Evolutionary conservation across 2,329 filamentous ascomycete genomes (phyloP), one percentile per base, ranked within the genome.

Genomic region (Fusarium xylarioides): DNA sequence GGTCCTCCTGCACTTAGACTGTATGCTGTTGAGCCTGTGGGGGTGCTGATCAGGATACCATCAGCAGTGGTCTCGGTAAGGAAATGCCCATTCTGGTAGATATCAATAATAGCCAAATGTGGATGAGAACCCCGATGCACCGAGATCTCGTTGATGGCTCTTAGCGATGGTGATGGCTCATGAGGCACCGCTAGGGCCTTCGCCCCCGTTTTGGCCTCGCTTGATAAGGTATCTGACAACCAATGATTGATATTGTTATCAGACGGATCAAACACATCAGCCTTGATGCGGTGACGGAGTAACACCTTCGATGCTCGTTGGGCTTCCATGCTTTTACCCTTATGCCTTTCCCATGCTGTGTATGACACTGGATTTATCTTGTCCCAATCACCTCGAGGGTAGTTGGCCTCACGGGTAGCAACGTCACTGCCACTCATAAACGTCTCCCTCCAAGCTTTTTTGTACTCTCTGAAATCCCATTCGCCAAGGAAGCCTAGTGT

Each of bases 11-110:
- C 93, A 73, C 93, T 96, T n/a, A 99, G 87, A 66, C 93, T 96
- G 84, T 99, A 99, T 1, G 96, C 96, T 1, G 96, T 99, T 44
- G 93, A 97, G 6, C 96, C 96, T 0, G 96, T 99, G 0, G 96
- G 96, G 0, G 95, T 98, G 71, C 93, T 95, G 66, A 98, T 91
- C 49, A 98, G 92, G 81, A 99, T 97, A 56, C 96, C 96, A 81
- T 99, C 96, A 2, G 95, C 95, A 18, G 97, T 95, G 2, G 94
- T 95, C 81, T 97, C 95, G 4, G 96, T 99, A 50, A 99, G 86
- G 77, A 96, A 97, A 61, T 94, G 91, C 38, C 93, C 92, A 76
- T 95, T 95, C 67, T 98, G 92, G 78, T 91, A 96, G 47, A 99
- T 93, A 78, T 97, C 94, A 74, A 99, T 93, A 74, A 97, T 92